These are phyloP conservation scores for Fraxinus latifolia DNA, from an alignment of 305 asterid genomes.

Conservation along the genomic window DNA sequence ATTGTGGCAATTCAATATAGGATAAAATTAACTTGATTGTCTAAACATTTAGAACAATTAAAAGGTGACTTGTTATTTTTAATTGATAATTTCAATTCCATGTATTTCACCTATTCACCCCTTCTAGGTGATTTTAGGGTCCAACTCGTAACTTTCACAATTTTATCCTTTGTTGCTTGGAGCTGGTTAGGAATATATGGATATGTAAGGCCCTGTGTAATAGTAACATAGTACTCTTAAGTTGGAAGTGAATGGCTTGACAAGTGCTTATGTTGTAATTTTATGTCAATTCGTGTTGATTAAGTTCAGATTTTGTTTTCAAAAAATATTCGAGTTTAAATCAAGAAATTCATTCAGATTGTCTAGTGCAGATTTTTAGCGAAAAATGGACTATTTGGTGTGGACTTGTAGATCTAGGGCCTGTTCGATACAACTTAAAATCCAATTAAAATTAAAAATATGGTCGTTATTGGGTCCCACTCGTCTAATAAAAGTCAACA, in stretches of 20 bases:
- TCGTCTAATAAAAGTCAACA: no score
- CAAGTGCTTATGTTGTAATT: background rate
- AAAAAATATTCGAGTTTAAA: background rate
- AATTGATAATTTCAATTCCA: background rate
- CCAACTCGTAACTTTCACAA: background rate
- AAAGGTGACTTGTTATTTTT: no score
- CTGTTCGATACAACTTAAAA: no score
- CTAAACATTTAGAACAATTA: no score
- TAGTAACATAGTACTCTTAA: background rate
- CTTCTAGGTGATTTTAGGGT: background rate
- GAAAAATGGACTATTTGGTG: background rate
- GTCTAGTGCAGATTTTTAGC: background rate
- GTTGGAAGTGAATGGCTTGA: background rate
- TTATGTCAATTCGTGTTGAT: background rate
- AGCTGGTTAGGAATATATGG: background rate
- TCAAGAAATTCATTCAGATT: background rate
- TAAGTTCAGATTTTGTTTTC: background rate
- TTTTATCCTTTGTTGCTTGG: background rate
- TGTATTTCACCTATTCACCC: background rate
- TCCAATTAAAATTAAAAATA: no score
- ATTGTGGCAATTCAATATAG: no score
- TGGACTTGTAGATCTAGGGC: background rate
- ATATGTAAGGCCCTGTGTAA: background rate
- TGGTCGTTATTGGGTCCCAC: no score
- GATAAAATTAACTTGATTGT: no score